These are phyloP conservation scores for Populus trichocarpa DNA, from an alignment of 441 rosid species.

Conservation along the genomic window DNA sequence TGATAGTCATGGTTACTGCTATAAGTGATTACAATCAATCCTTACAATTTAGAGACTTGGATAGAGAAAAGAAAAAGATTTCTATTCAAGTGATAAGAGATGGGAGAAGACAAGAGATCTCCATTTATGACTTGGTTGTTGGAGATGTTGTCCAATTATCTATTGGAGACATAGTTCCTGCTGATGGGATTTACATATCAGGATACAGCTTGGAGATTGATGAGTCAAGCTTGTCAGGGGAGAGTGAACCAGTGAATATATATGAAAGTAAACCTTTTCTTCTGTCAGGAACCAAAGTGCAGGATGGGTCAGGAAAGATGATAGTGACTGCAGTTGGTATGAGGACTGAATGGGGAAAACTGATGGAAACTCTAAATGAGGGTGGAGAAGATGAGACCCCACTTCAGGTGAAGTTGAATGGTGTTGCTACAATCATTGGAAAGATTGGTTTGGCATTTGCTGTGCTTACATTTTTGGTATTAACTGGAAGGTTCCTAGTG, in stretches of 20 bases:
- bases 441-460: constrained; percentile 47
- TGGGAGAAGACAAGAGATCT: constrained; percentile 31
- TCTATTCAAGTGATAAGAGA: constrained; percentile 36
- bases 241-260: too few relatives aligned
- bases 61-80: constrained; percentile 37
- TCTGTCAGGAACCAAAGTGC: too few relatives aligned
- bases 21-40: constrained; percentile 43
- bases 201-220: too few relatives aligned
- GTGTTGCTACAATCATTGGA: constrained; percentile 44
- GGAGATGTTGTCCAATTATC: too few relatives aligned
- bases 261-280: too few relatives aligned
- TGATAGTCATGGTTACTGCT: constrained; percentile 40
- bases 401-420: constrained; percentile 41
- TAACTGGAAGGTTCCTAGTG: constrained; percentile 47
- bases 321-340: too few relatives aligned
- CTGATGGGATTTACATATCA: too few relatives aligned
- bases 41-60: constrained; percentile 34
- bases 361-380: constrained; percentile 12
- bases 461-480: constrained; percentile 37
- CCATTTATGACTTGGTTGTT: constrained; percentile 21
- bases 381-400: constrained; percentile 45
- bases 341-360: too few relatives aligned
- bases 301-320: too few relatives aligned
- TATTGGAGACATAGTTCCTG: too few relatives aligned
- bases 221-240: too few relatives aligned